Base-by-base conservation (phyloP, 768 basidiomycete genomes). In the Agrocybe pediades region DNA sequence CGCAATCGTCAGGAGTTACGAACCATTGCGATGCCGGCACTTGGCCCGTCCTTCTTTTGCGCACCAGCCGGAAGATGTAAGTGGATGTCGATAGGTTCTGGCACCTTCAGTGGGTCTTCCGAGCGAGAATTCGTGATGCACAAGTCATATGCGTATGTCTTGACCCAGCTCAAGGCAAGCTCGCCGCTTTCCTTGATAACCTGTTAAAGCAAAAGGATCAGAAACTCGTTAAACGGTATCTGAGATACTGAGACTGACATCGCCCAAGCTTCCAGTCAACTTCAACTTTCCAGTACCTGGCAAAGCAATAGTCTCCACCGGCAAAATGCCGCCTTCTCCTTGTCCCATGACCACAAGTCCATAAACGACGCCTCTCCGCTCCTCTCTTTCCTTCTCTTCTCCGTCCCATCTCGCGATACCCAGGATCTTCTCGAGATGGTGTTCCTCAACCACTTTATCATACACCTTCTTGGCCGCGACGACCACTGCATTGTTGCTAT, bases 131-230 rank as follows among this genome's bases (percentile, higher is more conserved):
- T 81, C 9, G 91, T 92, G 65, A 93, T 84, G 39, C 87, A 83
- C 55, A 93, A 68, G 40, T 88, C 87, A 68, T 88, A 92, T 6
- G 91, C 87, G 61, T 93, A 83, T 16, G 83, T 83, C 74, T 91
- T 92, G 16, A 96, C 92, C 93, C 95, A 97, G 65, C 90, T 94
- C 62, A 97, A 72, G 1, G 92, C 92, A 41, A 98, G 75, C 65
- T 92, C 90, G 7, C 87, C 93, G 56, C 90, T 92, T 74, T 98
- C 95, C 68, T 89, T 89, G 72, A 97, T 94, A 16, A 95, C 92
- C 79, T 85, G 50, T 15, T 23, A 49, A 26, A 26, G 48, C 11
- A 15, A 24, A 24, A 26, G 17, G 1, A 24, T 46, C 21, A 33
- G 8, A 39, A 13, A 56, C 15, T 41, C 6, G 25, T 41, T 58